Conservation (phyloP, 495 filamentous ascomycete genomes). For the Neurospora sp. region DNA sequence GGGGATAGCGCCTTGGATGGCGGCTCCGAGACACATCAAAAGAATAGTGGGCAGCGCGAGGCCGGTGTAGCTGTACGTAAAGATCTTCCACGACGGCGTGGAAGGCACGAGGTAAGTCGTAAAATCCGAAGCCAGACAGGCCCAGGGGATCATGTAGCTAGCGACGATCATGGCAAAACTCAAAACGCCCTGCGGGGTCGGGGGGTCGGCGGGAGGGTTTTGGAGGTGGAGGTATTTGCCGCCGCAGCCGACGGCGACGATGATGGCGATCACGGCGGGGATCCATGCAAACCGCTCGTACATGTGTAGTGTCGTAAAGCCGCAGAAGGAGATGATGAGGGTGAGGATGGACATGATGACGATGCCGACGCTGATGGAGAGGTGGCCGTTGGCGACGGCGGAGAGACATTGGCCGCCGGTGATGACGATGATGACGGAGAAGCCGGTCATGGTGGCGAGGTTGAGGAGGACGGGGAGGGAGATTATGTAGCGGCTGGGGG, state of each 20-base stretch:
- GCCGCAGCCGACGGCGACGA: conserved; percentile 19
- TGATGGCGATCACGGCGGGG: conserved; percentile 40
- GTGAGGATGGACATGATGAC: conserved; percentile 44
- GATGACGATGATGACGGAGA: conserved; percentile 38
- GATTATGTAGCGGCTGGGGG: conserved; percentile 27
- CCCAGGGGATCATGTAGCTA: conserved; percentile 38
- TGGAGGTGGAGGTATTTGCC: conserved; percentile 26
- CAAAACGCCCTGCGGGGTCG: conserved; percentile 21
- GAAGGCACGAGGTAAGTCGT: conserved; percentile 39
- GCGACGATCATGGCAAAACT: conserved; percentile 37
- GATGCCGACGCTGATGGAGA: conserved; percentile 38
- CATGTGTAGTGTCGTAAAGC: conserved; percentile 45
- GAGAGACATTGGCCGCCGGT: conserved; percentile 41
- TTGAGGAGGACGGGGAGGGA: conserved; percentile 40
- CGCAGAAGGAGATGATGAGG: conserved; percentile 50
- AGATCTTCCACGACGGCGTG: conserved; percentile 36
- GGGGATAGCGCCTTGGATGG: conserved; percentile 37
- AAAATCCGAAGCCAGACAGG: conserved; percentile 36
- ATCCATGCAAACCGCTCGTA: conserved; percentile 58
- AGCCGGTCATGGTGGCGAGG: conserved; percentile 38
- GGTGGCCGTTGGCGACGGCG: conserved; percentile 38
- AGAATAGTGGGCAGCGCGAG: conserved; percentile 37
- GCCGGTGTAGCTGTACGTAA: conserved; percentile 37
- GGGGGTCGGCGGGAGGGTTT: conserved; percentile 14
- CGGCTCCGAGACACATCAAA: conserved; percentile 45